Evolutionary conservation across 2,329 filamentous ascomycete genomes (phyloP).

Genomic region (Fusarium falciforme): DNA sequence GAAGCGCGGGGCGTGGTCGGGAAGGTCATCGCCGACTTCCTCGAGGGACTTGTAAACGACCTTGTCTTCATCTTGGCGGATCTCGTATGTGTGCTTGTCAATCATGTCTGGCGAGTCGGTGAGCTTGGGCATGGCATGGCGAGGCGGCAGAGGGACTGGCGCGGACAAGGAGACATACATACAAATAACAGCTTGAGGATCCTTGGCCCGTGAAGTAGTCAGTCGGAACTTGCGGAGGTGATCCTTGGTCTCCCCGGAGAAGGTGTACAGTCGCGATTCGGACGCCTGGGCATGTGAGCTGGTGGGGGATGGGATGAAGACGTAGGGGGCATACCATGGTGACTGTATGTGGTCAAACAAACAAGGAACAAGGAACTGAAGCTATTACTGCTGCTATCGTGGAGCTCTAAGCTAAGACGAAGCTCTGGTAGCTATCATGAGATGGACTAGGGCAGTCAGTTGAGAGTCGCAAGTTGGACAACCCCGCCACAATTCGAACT

Average conservation of each 20-base stretch:
- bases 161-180: conserved; percentile 58
- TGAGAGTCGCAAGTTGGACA: conserved; percentile 19
- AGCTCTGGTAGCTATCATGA: conserved; percentile 27
- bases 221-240: conserved; percentile 95
- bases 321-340: conserved; percentile 29
- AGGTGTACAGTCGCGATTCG: conserved; percentile 90
- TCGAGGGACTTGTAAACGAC: conserved; percentile 83
- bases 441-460: background rate
- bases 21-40: conserved; percentile 87
- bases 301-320: background rate
- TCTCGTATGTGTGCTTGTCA: conserved; percentile 90
- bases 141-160: background rate
- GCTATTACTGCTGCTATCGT: background rate
- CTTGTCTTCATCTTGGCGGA: conserved; percentile 83
- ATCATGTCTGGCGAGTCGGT: conserved; percentile 75
- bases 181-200: conserved; percentile 95
- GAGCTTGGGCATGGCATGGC: background rate
- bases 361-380: conserved; percentile 8
- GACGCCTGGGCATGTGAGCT: conserved; percentile 60
- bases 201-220: conserved; percentile 85
- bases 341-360: background rate
- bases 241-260: conserved; percentile 89
- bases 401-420: background rate
- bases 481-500: conserved; percentile 28
- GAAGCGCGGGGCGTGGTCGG: conserved; percentile 91